Evolutionary conservation across 2,329 filamentous ascomycete genomes (phyloP).

Genomic region (Diaporthe destruens): DNA sequence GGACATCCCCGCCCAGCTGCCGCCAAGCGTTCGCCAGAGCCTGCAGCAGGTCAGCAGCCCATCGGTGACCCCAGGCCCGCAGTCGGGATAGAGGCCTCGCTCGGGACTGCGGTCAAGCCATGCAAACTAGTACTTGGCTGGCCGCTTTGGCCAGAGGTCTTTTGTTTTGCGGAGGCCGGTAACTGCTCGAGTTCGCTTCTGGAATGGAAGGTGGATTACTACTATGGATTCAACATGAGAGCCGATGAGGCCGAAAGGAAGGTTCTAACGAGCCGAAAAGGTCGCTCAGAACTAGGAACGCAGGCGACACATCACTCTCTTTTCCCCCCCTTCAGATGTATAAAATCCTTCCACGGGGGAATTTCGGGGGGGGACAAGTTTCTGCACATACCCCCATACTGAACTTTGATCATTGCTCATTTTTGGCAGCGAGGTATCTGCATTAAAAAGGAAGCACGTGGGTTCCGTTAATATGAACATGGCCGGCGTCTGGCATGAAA

Average conservation of each 20-base stretch:
- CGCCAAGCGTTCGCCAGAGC: conserved; percentile 49
- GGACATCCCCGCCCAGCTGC: conserved; percentile 52
- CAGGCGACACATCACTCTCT: fast-evolving
- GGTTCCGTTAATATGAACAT: background rate
- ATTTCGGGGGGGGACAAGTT: too few species aligned
- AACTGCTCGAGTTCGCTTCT: background rate
- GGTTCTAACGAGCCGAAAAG: background rate
- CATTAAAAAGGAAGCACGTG: background rate
- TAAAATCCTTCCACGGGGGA: background rate
- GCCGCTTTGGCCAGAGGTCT: background rate
- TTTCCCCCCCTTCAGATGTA: too few species aligned
- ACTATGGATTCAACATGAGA: background rate
- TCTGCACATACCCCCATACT: background rate
- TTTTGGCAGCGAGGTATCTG: too few species aligned
- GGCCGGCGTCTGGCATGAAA: background rate
- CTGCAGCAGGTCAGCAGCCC: conserved; percentile 39
- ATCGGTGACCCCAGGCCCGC: conserved; percentile 5
- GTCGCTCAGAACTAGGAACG: background rate
- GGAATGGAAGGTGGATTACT: background rate
- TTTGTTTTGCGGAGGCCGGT: background rate
- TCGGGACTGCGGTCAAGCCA: background rate
- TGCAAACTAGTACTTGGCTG: background rate
- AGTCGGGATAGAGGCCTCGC: background rate
- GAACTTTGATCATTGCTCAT: background rate
- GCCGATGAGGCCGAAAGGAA: background rate